Base-by-base conservation (phyloP, 176 grass and related monocot species). In the Hyparrhenia diplandra region DNA sequence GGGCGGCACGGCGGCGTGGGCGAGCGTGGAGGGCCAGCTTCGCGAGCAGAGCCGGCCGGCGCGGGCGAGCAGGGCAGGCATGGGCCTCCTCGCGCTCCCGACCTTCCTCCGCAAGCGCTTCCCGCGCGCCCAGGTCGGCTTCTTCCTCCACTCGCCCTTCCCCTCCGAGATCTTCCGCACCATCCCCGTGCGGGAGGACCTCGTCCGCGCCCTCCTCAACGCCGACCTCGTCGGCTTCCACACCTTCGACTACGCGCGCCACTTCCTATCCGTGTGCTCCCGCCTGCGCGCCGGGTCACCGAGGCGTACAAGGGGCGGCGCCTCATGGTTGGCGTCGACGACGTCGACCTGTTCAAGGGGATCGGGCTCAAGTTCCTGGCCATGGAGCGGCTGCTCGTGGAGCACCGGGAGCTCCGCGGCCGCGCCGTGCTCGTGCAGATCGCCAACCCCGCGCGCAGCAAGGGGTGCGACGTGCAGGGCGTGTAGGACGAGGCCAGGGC, bases 131-230 rank as follows among this genome's bases (percentile, higher is more conserved):
- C 86, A 85, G 87, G 77, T 98, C 41, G 95, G 95, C 0, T 98
- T 98, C 78, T 98, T 98, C 90, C 95, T 98, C 81, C 95, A 98
- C 79, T 94, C 95, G 1, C 95, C 95, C 14, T 98, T 98, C 85
- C 95, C 95, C 16, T 94, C 95, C 6, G 95, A 98, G 87, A 98
- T 98, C 64, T 98, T 98, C 68, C 92, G 95, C 74, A 87, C 95
- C 2, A 92, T 98, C 34, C 95, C 95, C 8, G 90, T 98, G 27
- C 74, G 95, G 14, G 95, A 98, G 0, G 92, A 98, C 85, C 92
- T 98, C 69, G 72, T 97, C 66, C 94, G 94, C 8, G 91, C 94
- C 24, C 90, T 97, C 49, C 94, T 97, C 66, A 97, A 97, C 89
- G 79, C 89, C 8, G 94, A 97, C 87, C 88, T 97, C 57, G 87